phyloP scores from a whole-genome alignment of 768 basidiomycete species.

The Lactarius trivialis region DNA sequence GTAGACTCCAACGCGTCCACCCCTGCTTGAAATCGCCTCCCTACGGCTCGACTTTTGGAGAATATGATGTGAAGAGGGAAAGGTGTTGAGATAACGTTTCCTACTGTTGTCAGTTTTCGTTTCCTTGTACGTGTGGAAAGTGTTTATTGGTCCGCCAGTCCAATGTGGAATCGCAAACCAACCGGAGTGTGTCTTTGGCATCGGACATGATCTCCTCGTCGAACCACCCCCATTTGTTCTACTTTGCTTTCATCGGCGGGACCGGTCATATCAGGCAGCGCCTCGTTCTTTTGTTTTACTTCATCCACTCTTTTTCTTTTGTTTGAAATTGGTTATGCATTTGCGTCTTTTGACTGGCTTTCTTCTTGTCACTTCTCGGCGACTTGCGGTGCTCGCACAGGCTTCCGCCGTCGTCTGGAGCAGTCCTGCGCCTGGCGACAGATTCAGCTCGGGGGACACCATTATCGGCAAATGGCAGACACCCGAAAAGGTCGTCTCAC shows the following conservation, averaged over 20 bases:
- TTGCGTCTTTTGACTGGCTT: neutral
- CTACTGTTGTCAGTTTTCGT: neutral
- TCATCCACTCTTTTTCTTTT: neutral
- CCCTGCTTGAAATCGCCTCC: conserved; percentile 31
- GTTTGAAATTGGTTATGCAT: neutral
- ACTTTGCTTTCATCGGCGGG: conserved; percentile 10
- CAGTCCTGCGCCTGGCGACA: conserved; percentile 27
- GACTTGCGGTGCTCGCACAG: conserved; percentile 3
- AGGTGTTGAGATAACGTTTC: neutral
- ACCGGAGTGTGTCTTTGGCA: neutral
- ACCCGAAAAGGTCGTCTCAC: conserved; percentile 27
- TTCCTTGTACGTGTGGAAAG: conserved; percentile 7
- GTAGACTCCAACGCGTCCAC: conserved; percentile 74
- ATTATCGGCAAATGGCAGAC: conserved; percentile 31
- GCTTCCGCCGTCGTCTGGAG: conserved; percentile 26
- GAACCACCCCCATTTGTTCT: neutral
- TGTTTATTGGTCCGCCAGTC: conserved; percentile 24
- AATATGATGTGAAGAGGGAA: neutral
- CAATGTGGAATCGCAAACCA: conserved; percentile 23
- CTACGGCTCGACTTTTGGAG: neutral
- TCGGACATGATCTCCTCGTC: neutral
- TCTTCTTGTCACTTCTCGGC: conserved; percentile 7
- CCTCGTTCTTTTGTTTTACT: neutral
- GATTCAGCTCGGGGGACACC: conserved; percentile 28
- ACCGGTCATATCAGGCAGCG: conserved; percentile 16